phyloP scores from a whole-genome alignment of 768 basidiomycete genomes.

The Mycena olivaceomarginata region DNA sequence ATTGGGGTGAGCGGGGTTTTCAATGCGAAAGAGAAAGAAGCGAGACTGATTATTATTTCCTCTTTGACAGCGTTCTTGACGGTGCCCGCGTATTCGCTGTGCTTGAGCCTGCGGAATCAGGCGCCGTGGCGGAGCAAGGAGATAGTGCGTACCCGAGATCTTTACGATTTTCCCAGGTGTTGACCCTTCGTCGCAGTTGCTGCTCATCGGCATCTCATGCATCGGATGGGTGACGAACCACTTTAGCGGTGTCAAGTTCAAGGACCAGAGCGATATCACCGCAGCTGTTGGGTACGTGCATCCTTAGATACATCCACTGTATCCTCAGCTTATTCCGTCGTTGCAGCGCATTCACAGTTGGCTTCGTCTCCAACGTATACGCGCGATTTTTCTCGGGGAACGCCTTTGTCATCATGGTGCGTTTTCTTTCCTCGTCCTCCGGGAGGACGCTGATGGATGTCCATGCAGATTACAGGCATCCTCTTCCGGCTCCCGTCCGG shows the following conservation, averaged over 20 bases:
- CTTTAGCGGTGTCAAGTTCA: constrained; percentile 77
- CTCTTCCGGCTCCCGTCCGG: constrained; percentile 92
- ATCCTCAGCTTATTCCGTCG: constrained; percentile 22
- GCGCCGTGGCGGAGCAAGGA: constrained; percentile 76
- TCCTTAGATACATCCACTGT: constrained; percentile 7
- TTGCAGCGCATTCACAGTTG: constrained; percentile 86
- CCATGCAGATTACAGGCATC: constrained; percentile 79
- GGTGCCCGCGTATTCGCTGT: constrained; percentile 82
- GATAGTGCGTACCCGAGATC: constrained; percentile 60
- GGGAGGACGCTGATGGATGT: not conserved
- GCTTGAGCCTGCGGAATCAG: constrained; percentile 79
- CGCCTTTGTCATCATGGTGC: constrained; percentile 89
- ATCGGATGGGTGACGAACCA: constrained; percentile 89
- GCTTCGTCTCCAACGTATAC: constrained; percentile 86
- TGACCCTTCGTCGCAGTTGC: constrained; percentile 51
- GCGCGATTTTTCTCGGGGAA: constrained; percentile 84
- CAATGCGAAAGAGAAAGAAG: not conserved
- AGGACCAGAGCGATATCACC: constrained; percentile 83
- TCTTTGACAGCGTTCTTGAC: constrained; percentile 76
- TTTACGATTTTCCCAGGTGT: not conserved
- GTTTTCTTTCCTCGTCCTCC: constrained; percentile 38
- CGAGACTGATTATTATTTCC: not conserved
- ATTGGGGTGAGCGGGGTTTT: constrained; percentile 76
- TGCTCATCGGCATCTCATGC: constrained; percentile 78
- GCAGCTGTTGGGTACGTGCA: constrained; percentile 80